Evolutionary conservation across 805 yeast species (phyloP), one percentile per base, ranked within the genome.

Genomic region (Jamesozyma rosinii): DNA sequence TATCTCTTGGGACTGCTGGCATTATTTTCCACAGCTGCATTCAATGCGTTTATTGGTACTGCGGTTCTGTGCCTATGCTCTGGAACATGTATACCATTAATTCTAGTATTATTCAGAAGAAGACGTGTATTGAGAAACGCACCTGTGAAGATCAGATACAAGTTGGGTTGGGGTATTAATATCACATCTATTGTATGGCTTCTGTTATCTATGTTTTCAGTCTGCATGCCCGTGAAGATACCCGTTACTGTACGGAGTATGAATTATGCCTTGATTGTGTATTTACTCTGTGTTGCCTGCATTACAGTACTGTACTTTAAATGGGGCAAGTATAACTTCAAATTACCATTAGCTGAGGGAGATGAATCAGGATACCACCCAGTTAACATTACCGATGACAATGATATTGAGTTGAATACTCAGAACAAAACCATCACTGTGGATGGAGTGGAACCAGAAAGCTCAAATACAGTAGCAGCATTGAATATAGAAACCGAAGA

Each of bases 41-140:
- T 85, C 61, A 81, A 81, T 59, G 88, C 94, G 3, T 84, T 85
- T 59, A 77, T 84, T 66, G 92, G 94, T 0, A 80, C 89, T 15
- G 80, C 90, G 9, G 92, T 86, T 2, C 72, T 84, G 18, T 74
- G 87, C 2, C 65, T 85, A 45, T 79, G 87, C 40, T 68, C 83
- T 26, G 86, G 92, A 2, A 81, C 86, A 47, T 79, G 87, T 3
- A 76, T 85, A 14, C 95, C 95, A 2, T 79, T 84, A 21, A 50
- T 80, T 0, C 69, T 79, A n/a, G 73, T 78, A 3, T 55, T 83
- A 55, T 55, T 81, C 20, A 74, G 80, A 46, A 76, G 75, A 42
- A 63, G 92, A 44, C 62, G 66, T 38, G 79, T 80, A 45, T 69
- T 83, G 29, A 71, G 75, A 51, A 86, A 87, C 36, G 78, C 87